These are phyloP conservation scores for Nematocida sp. DNA, from an alignment of 371 early-diverging fungal species.

Conservation along the genomic window DNA sequence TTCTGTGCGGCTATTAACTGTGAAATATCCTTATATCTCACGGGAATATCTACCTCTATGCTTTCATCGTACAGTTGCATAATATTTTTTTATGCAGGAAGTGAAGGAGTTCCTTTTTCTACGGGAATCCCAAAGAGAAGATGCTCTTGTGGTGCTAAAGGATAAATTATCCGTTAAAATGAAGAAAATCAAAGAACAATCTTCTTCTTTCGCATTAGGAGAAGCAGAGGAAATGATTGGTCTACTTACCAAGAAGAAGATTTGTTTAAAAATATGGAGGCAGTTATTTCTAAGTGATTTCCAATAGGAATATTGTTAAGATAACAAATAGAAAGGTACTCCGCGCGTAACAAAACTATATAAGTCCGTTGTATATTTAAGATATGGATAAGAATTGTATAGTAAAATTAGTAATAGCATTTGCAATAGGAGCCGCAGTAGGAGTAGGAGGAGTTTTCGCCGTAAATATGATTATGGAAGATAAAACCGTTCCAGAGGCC, in stretches of 20 bases:
- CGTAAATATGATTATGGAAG: background rate
- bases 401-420: background rate
- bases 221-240: conserved; percentile 37
- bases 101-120: conserved; percentile 41
- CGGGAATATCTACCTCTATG: conserved; percentile 39
- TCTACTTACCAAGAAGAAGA: conserved; percentile 6
- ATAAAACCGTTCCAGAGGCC: background rate
- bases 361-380: background rate
- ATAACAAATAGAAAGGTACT: background rate
- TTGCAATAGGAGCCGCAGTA: conserved; percentile 1
- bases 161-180: conserved; percentile 19
- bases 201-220: background rate
- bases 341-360: conserved; percentile 17
- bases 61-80: conserved; percentile 46
- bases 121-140: background rate
- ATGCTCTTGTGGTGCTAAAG: too few species aligned
- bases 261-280: conserved; percentile 28
- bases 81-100: conserved; percentile 48
- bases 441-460: conserved; percentile 4
- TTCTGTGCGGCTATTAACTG: conserved; percentile 30
- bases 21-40: conserved; percentile 36
- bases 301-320: conserved; percentile 24
- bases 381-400: conserved; percentile 31
- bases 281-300: conserved; percentile 5
- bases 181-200: conserved; percentile 19